Evolutionary conservation across 805 yeast genomes (phyloP), one percentile per base, ranked within the genome.

Genomic region (Brettanomyces anomalus): DNA sequence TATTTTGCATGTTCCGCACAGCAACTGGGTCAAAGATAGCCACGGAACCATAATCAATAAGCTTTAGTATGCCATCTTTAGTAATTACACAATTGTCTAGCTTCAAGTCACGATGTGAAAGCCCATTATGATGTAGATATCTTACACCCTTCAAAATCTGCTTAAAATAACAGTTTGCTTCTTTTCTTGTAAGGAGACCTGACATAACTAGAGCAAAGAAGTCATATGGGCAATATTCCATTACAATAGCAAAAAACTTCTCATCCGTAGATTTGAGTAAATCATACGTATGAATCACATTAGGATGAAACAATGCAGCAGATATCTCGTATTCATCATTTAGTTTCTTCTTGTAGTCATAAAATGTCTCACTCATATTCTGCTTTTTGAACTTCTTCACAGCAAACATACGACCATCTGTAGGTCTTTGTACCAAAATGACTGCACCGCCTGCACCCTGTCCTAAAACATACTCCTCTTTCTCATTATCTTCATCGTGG

Each of bases 361-460:
- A 65, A 43, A 75, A 81, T 5, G 76, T 54, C 57, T 86, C 95
- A 42, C 72, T 72, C 4, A 72, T 65, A 44, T 74, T 66, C 52
- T 79, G 78, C 8, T 82, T 65, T 46, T 95, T 71, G 60, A 90
- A 88, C 61, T 85, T 84, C 65, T 89, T 89, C 42, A 90, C 85
- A 0, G 97, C 97, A 62, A 76, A 87, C 4, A 85, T 59, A 46
- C 75, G 71, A 32, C 45, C 49, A 19, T 76, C 73, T 49, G 79
- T 80, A 0, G 73, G 59, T 26, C 75, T 70, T 41, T 83, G 73
- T 45, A 77, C 76, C 46, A 88, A 82, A 42, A 83, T 74, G n/a
- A 89, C 97, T 0, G 93, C 81, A 2, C 97, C 97, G 19, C 95
- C 89, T 1, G 97, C 97, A 13, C 97, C 97, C 45, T 89, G 79